Conservation (phyloP, 768 basidiomycete species). For the Clavulina sp. region DNA sequence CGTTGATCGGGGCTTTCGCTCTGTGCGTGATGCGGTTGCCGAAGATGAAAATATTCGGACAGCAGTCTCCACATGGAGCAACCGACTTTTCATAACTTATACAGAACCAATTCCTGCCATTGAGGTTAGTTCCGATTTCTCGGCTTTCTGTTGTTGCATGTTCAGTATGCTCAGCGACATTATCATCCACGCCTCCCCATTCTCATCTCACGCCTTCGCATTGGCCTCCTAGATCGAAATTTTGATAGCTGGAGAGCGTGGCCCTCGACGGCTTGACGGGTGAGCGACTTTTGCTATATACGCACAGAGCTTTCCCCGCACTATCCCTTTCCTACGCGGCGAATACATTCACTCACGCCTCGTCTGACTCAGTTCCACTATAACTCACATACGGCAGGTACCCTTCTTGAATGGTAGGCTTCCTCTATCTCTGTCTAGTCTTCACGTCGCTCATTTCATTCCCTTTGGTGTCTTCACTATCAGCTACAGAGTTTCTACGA, state of each 20-base stretch:
- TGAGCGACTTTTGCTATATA: slow-evolving; percentile 50
- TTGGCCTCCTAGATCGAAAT: slow-evolving; percentile 8
- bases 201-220: background rate
- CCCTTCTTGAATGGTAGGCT: slow-evolving; percentile 47
- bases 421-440: background rate
- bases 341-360: too few species aligned
- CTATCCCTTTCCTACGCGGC: background rate
- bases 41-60: slow-evolving; percentile 46
- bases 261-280: slow-evolving; percentile 53
- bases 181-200: too few species aligned
- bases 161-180: too few species aligned
- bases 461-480: background rate
- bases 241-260: slow-evolving; percentile 8
- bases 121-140: slow-evolving; percentile 32
- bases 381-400: slow-evolving; percentile 32
- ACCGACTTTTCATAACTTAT: slow-evolving; percentile 61
- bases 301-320: slow-evolving; percentile 23
- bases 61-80: slow-evolving; percentile 71
- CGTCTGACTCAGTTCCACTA: slow-evolving; percentile 18
- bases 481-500: slow-evolving; percentile 61
- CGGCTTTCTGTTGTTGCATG: background rate
- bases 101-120: slow-evolving; percentile 59
- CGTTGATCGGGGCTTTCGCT: slow-evolving; percentile 68
- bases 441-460: background rate
- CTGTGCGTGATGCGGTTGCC: slow-evolving; percentile 57